Evolutionary conservation across 495 filamentous ascomycete genomes (phyloP).

Genomic region (Schizothecium vesticola): DNA sequence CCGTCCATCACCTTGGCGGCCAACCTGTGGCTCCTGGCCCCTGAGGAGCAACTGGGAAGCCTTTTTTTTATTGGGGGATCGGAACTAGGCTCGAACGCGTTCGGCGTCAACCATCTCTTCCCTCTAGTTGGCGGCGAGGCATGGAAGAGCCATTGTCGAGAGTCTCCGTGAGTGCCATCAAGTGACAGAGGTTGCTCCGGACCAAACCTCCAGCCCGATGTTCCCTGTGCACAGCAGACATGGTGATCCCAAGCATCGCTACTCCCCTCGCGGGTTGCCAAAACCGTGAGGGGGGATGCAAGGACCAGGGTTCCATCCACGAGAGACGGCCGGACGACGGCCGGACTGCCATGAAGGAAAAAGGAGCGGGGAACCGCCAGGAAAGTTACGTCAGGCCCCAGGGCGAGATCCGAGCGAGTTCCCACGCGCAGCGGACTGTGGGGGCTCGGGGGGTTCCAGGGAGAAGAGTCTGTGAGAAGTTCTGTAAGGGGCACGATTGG

Average conservation of each 20-base stretch:
- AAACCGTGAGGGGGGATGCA: neutral
- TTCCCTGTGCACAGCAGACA: neutral
- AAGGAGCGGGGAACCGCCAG: neutral
- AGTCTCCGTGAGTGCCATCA: neutral
- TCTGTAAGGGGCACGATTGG: neutral
- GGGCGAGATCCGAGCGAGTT: slow-evolving; percentile 5
- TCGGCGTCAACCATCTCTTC: slow-evolving; percentile 24
- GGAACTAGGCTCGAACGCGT: slow-evolving; percentile 26
- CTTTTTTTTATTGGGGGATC: slow-evolving; percentile 7
- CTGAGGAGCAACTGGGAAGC: neutral
- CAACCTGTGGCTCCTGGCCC: neutral
- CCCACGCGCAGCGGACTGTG: neutral
- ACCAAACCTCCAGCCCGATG: neutral
- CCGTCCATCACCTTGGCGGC: slow-evolving; percentile 22
- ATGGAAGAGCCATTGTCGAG: neutral
- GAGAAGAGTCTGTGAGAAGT: neutral
- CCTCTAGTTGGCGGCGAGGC: neutral
- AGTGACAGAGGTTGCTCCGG: neutral
- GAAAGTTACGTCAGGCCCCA: neutral
- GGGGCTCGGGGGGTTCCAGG: neutral
- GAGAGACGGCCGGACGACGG: neutral
- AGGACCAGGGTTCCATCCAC: neutral
- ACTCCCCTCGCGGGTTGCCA: neutral
- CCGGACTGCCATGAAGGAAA: neutral
- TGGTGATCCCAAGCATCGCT: slow-evolving; percentile 6